Evolutionary conservation across 805 yeast genomes (phyloP).

Genomic region (Barnettozyma populi): DNA sequence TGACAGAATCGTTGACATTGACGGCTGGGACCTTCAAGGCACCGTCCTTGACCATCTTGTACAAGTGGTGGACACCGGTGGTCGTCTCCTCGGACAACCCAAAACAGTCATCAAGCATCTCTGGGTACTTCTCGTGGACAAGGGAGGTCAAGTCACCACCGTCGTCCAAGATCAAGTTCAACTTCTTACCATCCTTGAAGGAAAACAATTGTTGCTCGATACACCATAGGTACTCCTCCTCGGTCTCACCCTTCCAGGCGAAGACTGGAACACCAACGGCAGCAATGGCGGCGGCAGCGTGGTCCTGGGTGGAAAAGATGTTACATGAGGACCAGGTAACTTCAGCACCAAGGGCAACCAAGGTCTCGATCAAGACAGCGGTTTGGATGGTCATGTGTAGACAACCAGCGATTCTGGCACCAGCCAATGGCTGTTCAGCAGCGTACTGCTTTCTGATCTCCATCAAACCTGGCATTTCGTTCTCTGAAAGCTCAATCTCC

Average conservation of each 20-base stretch:
- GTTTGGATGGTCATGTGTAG: conserved; percentile 99
- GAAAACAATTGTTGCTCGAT: conserved; percentile 98
- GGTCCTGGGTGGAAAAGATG: conserved; percentile 99
- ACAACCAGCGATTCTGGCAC: conserved; percentile 99
- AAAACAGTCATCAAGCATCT: conserved; percentile 89
- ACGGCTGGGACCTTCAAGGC: conserved; percentile 96
- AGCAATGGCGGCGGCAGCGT: conserved; percentile 99
- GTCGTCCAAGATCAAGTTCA: conserved; percentile 96
- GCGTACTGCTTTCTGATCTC: conserved; percentile 94
- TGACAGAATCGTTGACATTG: conserved; percentile 97
- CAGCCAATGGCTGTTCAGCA: conserved; percentile 87
- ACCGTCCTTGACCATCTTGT: conserved; percentile 89
- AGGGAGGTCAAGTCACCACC: conserved; percentile 98
- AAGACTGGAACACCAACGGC: conserved; percentile 99
- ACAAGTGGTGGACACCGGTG: conserved; percentile 99
- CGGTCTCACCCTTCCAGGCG: conserved; percentile 99
- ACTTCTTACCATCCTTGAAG: conserved; percentile 91
- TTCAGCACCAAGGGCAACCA: conserved; percentile 97
- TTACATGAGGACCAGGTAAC: conserved; percentile 99
- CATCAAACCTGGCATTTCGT: conserved; percentile 99
- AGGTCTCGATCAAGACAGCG: conserved; percentile 96
- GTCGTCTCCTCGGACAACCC: conserved; percentile 99
- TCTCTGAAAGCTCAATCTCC: conserved; percentile 97
- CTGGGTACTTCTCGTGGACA: conserved; percentile 97
- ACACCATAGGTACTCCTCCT: conserved; percentile 99